phyloP scores from a whole-genome alignment of 768 basidiomycete species.

The Daedaleopsis sinensis region DNA sequence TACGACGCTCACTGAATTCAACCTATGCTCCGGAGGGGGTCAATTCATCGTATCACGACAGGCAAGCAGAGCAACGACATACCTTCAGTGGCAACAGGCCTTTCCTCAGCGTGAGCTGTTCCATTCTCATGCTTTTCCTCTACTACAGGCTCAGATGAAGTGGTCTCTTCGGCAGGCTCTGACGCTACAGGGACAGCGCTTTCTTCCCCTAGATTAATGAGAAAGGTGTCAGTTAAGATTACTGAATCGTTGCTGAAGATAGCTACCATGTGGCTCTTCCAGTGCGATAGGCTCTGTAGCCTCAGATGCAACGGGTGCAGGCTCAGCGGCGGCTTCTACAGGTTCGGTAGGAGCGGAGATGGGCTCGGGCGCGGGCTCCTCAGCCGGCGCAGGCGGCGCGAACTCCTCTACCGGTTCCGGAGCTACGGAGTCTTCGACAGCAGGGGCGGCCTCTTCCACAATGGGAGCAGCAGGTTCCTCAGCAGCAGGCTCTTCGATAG shows the following conservation, averaged over 20 bases:
- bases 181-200: not conserved
- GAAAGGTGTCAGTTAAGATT: too few species aligned
- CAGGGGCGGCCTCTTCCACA: constrained; percentile 6
- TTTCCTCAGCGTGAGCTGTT: constrained; percentile 1
- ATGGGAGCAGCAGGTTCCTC: constrained; percentile 1
- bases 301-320: not conserved
- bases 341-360: too few species aligned
- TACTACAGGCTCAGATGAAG: not conserved
- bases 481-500: constrained; percentile 1
- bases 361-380: constrained; percentile 2
- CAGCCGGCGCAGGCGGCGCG: not conserved
- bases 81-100: constrained; percentile 12
- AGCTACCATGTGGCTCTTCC: not conserved
- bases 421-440: too few species aligned
- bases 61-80: not conserved
- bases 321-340: constrained; percentile 4
- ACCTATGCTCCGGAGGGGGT: not conserved
- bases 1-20: constrained; percentile 8
- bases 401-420: too few species aligned
- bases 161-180: not conserved
- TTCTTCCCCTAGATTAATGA: not conserved
- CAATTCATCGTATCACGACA: too few species aligned
- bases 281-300: not conserved
- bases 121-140: constrained; percentile 1
- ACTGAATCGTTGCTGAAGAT: not conserved